Conservation (phyloP, 2,329 filamentous ascomycete species). For the Stachybotrys echinatus region DNA sequence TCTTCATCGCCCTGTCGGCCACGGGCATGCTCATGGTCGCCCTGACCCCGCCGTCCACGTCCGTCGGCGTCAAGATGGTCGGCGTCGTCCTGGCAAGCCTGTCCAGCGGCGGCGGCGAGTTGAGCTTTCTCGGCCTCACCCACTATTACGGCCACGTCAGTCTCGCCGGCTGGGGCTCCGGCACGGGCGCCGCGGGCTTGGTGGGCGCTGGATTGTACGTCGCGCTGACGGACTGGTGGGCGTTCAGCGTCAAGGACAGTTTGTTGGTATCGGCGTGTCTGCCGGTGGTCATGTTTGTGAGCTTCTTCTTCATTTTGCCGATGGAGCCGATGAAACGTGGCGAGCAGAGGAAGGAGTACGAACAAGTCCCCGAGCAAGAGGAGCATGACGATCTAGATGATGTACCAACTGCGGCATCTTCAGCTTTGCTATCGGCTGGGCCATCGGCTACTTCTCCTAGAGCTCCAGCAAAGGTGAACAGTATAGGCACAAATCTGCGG, state of each 20-base stretch:
- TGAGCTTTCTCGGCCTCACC: constrained; percentile 85
- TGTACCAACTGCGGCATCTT: constrained; percentile 33
- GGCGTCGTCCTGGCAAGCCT: constrained; percentile 83
- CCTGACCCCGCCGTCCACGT: constrained; percentile 60
- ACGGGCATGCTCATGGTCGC: constrained; percentile 86
- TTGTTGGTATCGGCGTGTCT: constrained; percentile 74
- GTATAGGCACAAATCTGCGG: constrained; percentile 49
- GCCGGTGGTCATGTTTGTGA: constrained; percentile 75
- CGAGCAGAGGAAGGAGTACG: constrained; percentile 47
- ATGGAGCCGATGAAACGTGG: constrained; percentile 54
- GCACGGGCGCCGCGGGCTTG: constrained; percentile 84
- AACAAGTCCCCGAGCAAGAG: constrained; percentile 39
- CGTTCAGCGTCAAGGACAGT: constrained; percentile 67
- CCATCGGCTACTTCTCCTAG: constrained; percentile 34
- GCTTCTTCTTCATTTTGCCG: constrained; percentile 81
- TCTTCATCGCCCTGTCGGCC: constrained; percentile 72
- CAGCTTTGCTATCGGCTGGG: constrained; percentile 43
- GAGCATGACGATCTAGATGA: constrained; percentile 27
- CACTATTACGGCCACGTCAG: constrained; percentile 89
- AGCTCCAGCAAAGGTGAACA: constrained; percentile 18
- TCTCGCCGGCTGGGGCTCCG: constrained; percentile 86
- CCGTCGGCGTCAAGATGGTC: constrained; percentile 69
- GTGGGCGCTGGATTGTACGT: constrained; percentile 87
- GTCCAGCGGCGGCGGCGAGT: constrained; percentile 79
- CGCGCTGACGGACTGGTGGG: constrained; percentile 73